Evolutionary conservation across 805 yeast species (phyloP).

Genomic region (Candida nanaspora): DNA sequence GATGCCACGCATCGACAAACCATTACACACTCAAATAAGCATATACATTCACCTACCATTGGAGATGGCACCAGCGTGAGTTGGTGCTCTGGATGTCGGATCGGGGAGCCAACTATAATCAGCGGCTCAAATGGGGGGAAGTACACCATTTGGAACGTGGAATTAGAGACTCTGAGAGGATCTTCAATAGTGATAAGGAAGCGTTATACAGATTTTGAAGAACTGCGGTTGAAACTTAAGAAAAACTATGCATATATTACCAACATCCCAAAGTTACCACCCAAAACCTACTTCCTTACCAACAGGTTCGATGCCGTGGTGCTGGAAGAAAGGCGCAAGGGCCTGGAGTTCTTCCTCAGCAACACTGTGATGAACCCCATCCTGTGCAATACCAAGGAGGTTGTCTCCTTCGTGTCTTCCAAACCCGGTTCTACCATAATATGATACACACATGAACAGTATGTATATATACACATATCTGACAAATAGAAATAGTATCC

Average conservation of each 20-base stretch:
- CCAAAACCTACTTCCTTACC: slow-evolving; percentile 29
- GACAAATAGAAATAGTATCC: neutral
- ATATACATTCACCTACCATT: neutral
- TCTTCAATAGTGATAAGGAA: slow-evolving; percentile 42
- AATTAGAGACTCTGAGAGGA: slow-evolving; percentile 19
- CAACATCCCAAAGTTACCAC: slow-evolving; percentile 44
- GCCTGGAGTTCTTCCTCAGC: slow-evolving; percentile 54
- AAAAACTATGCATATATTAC: slow-evolving; percentile 29
- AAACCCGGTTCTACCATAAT: too few species aligned
- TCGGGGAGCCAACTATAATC: slow-evolving; percentile 26
- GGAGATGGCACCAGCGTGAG: neutral
- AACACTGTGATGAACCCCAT: slow-evolving; percentile 45
- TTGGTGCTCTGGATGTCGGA: slow-evolving; percentile 24
- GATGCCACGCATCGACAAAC: neutral
- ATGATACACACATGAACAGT: too few species aligned
- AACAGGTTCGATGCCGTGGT: slow-evolving; percentile 28
- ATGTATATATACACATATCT: too few species aligned
- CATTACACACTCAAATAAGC: neutral
- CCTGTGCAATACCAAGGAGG: slow-evolving; percentile 28
- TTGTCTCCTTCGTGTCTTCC: slow-evolving; percentile 31
- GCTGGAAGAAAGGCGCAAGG: slow-evolving; percentile 47
- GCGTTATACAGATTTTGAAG: slow-evolving; percentile 59
- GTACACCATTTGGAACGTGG: slow-evolving; percentile 23
- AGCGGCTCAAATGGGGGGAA: slow-evolving; percentile 18
- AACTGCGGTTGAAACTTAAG: slow-evolving; percentile 33